Evolutionary conservation across 306 rosid species (phyloP), one percentile per base, ranked within the genome.

Genomic region (Pachyrhizus erosus): DNA sequence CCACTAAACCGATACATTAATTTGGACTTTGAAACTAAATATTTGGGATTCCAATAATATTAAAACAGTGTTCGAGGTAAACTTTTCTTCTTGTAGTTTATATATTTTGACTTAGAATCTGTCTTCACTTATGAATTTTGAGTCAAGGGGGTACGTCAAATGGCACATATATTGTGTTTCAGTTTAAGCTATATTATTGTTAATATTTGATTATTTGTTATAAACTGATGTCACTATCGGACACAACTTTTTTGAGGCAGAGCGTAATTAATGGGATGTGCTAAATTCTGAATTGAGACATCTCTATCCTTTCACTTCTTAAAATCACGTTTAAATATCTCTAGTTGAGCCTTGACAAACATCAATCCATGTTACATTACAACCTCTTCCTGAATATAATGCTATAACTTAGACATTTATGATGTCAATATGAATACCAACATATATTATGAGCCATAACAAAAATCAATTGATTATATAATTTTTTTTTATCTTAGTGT

Each of bases 261-360:
- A 48, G 62, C 84, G 73, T 66, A 74, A 67, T 57, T n/a, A 51
- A 18, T 80, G 82, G 87, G 84, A 80, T 74, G 58, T 80, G 84
- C 84, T 66, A 57, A 84, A 43, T 43, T 84, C 52, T 75, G 37
- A 13, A 57, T 84, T 33, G 52, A 33, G 52, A 67, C 75, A 57
- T 79, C 78, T n/a, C 78, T 11, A 43, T 84, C 81, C 9, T 11
- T 81, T 64, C 45, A 51, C 31, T 73, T 64, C 7, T 26, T 15
- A 27, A 8, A 8, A 12, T 15, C 65, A 21, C 14, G 54, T 66
- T 77, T 0, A 18, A 26, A 27, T 62, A 7, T 20, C 23, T 75
- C 23, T 10, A 52, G 18, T 29, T 33, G 7, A 11, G 31, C 2
- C 23, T 21, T 10, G 34, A 31, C 74, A 18, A 64, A 34, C 18